These are phyloP conservation scores for Phtheirospermum japonicum DNA, from an alignment of 257 asterid genomes.

Conservation along the genomic window DNA sequence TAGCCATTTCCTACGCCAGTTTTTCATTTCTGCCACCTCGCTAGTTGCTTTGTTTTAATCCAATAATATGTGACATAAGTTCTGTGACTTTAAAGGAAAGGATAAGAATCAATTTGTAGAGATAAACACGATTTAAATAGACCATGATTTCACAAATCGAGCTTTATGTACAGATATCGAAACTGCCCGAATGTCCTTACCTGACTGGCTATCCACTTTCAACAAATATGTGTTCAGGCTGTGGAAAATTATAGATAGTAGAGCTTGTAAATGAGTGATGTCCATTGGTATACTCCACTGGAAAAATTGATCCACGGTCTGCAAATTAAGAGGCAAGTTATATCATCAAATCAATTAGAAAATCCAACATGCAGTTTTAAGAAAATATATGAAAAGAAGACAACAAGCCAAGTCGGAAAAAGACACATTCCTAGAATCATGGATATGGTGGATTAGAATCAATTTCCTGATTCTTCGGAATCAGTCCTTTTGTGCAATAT, in stretches of 20 bases:
- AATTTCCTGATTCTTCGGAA: no score
- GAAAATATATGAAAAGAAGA: constrained; percentile 10
- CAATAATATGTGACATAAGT: not conserved
- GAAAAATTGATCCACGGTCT: constrained; percentile 95
- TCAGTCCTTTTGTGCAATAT: no score
- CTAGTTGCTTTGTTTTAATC: not conserved
- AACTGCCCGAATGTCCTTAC: constrained; percentile 39
- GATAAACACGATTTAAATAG: constrained; percentile 12
- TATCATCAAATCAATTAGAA: constrained; percentile 25
- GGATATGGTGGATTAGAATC: no score
- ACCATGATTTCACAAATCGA: constrained; percentile 10
- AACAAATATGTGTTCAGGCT: constrained; percentile 80
- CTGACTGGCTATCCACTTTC: constrained; percentile 70
- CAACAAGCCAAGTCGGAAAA: constrained; percentile 8
- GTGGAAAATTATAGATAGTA: constrained; percentile 81
- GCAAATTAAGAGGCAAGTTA: constrained; percentile 42
- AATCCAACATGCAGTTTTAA: constrained; percentile 1
- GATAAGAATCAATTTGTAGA: constrained; percentile 22
- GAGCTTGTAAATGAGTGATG: constrained; percentile 95
- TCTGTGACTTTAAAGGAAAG: constrained; percentile 10
- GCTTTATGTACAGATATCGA: constrained; percentile 3
- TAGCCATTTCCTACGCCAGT: constrained; percentile 20
- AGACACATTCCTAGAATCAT: not conserved
- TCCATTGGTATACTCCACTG: constrained; percentile 85
- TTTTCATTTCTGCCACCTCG: constrained; percentile 15